phyloP scores from a whole-genome alignment of 1,139 yeast species.

The Ogataea hybrid region DNA sequence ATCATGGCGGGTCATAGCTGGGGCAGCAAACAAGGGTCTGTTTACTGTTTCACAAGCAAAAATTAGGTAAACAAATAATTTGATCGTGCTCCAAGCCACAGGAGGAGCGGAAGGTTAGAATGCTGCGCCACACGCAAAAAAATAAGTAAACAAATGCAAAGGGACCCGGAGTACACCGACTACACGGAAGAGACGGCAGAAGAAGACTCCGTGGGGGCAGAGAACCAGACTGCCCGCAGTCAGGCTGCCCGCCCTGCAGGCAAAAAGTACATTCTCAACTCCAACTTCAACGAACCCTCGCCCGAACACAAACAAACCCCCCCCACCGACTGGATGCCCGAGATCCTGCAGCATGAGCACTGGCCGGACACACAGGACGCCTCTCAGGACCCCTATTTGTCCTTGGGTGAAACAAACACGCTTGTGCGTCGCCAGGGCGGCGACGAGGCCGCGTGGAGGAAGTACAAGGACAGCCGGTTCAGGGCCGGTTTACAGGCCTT shows the following conservation, averaged over 20 bases:
- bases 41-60: constrained; percentile 8
- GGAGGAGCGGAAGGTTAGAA: not conserved
- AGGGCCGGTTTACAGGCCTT: constrained; percentile 20
- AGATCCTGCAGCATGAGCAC: constrained; percentile 24
- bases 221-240: too few relatives aligned
- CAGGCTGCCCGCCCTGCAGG: not conserved
- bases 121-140: not conserved
- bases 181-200: not conserved
- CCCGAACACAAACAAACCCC: constrained; percentile 8
- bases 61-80: constrained; percentile 4
- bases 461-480: constrained; percentile 23
- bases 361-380: constrained; percentile 27
- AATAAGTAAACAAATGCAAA: not conserved
- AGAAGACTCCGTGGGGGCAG: not conserved
- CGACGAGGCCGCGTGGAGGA: constrained; percentile 30
- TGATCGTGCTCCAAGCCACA: constrained; percentile 2
- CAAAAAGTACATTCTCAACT: constrained; percentile 25
- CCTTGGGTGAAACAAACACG: constrained; percentile 23
- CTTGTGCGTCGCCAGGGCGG: constrained; percentile 22
- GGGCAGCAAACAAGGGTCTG: not conserved
- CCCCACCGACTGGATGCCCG: constrained; percentile 28
- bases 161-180: not conserved
- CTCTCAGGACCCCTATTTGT: constrained; percentile 16
- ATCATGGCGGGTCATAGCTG: constrained; percentile 16
- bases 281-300: constrained; percentile 23